Evolutionary conservation across 2,329 filamentous ascomycete genomes (phyloP).

Genomic region (Dactylellina leptospora): DNA sequence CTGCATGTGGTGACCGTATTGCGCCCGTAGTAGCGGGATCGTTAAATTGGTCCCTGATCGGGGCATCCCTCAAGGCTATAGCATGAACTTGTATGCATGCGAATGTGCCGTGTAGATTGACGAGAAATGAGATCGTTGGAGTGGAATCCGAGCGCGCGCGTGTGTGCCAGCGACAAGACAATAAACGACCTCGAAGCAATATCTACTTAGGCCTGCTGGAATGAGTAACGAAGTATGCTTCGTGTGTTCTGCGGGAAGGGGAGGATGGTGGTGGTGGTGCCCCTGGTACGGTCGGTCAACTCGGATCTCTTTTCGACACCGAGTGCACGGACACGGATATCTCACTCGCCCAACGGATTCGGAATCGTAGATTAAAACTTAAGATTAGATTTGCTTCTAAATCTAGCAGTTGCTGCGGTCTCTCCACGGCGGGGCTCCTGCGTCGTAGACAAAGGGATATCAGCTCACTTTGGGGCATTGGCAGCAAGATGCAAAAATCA

Average conservation of each 20-base stretch:
- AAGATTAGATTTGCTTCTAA: slow-evolving; percentile 22
- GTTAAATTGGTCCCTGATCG: slow-evolving; percentile 23
- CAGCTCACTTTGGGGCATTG: too few species aligned
- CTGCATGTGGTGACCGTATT: too few species aligned
- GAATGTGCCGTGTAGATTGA: slow-evolving; percentile 25
- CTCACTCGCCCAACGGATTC: background rate
- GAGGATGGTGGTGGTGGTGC: background rate
- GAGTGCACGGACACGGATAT: slow-evolving; percentile 22
- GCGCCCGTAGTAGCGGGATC: slow-evolving; percentile 9
- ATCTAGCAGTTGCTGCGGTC: background rate
- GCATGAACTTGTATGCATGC: background rate
- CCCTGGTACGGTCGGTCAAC: background rate
- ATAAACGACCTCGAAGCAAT: too few species aligned
- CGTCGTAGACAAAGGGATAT: background rate
- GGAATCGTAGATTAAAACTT: slow-evolving; percentile 6
- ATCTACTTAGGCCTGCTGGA: background rate
- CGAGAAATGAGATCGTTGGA: slow-evolving; percentile 29
- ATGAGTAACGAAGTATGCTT: too few species aligned
- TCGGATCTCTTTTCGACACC: background rate
- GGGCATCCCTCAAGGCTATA: background rate
- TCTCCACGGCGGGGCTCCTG: slow-evolving; percentile 11
- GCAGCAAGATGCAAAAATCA: too few species aligned
- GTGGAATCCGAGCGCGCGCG: background rate
- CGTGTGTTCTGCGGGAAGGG: too few species aligned
- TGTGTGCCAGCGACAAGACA: too few species aligned